phyloP scores from a whole-genome alignment of 1,284 basidiomycete species.

The Fomitiporia mediterranea region DNA sequence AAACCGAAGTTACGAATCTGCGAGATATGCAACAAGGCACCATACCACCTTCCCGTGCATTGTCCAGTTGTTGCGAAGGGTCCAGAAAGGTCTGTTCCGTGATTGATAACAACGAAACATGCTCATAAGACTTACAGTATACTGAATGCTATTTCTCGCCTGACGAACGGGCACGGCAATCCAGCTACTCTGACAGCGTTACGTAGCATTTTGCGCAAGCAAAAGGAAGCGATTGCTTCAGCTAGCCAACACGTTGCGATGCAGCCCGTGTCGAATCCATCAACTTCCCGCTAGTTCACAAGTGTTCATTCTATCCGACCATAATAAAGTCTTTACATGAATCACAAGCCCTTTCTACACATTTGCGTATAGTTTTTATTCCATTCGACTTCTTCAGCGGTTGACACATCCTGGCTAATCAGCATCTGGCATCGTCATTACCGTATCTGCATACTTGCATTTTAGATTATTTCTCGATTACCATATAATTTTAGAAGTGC shows the following conservation, averaged over 20 bases:
- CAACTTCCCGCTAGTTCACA: neutral
- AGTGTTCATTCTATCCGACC: slow-evolving; percentile 18
- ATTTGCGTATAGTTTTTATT: no score
- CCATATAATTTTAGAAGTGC: no score
- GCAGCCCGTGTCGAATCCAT: neutral
- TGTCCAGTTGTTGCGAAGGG: slow-evolving; percentile 51
- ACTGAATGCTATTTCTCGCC: slow-evolving; percentile 40
- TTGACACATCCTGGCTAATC: no score
- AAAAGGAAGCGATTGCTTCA: slow-evolving; percentile 30
- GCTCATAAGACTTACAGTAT: slow-evolving; percentile 34
- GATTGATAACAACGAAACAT: neutral
- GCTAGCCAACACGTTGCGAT: neutral
- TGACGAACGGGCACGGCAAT: slow-evolving; percentile 41
- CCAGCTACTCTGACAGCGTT: slow-evolving; percentile 37
- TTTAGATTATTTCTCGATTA: no score
- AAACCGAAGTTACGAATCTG: slow-evolving; percentile 37
- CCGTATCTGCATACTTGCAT: no score
- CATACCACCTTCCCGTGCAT: slow-evolving; percentile 43
- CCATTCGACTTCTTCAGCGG: no score
- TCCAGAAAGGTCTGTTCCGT: slow-evolving; percentile 40
- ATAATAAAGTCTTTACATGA: no score
- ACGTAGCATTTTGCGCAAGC: slow-evolving; percentile 40
- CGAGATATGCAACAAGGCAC: slow-evolving; percentile 39
- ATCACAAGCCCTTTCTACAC: no score
- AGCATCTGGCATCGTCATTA: no score